Conservation (phyloP, 768 basidiomycete species). For the Suillus subaureus region DNA sequence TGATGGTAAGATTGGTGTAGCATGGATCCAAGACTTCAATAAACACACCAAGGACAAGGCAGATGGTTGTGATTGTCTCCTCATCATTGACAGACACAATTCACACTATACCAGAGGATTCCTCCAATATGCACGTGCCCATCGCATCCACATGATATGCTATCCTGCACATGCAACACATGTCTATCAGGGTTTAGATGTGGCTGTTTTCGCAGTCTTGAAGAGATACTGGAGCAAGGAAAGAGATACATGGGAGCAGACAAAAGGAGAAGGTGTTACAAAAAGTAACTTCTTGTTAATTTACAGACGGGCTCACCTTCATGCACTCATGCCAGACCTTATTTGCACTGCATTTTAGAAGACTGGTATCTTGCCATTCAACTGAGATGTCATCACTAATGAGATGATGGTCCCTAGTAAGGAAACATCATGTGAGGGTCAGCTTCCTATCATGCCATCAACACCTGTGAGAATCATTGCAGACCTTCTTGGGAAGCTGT, state of each 20-base stretch:
- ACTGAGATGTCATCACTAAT: constrained; percentile 1
- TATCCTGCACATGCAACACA: constrained; percentile 28
- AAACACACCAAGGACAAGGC: constrained; percentile 35
- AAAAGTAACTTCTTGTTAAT: too few relatives aligned
- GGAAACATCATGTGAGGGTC: constrained; percentile 4
- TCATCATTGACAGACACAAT: constrained; percentile 49
- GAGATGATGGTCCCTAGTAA: constrained; percentile 16
- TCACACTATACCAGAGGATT: constrained; percentile 44
- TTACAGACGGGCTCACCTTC: too few relatives aligned
- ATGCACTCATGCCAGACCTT: background rate
- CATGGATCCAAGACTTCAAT: constrained; percentile 37
- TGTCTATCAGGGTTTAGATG: constrained; percentile 44
- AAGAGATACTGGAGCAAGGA: constrained; percentile 33
- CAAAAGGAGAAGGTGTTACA: too few relatives aligned
- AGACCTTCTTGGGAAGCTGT: background rate
- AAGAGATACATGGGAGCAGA: constrained; percentile 7
- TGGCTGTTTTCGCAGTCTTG: constrained; percentile 37
- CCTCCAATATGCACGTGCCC: constrained; percentile 20
- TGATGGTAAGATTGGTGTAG: constrained; percentile 26
- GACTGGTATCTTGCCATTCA: constrained; percentile 32
- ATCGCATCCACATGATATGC: too few relatives aligned
- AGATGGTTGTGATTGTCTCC: constrained; percentile 27
- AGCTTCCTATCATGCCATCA: background rate
- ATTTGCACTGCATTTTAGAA: constrained; percentile 29
- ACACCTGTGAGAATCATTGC: background rate